Conservation (phyloP, 768 basidiomycete genomes). For the Leucosporidium scottii region DNA sequence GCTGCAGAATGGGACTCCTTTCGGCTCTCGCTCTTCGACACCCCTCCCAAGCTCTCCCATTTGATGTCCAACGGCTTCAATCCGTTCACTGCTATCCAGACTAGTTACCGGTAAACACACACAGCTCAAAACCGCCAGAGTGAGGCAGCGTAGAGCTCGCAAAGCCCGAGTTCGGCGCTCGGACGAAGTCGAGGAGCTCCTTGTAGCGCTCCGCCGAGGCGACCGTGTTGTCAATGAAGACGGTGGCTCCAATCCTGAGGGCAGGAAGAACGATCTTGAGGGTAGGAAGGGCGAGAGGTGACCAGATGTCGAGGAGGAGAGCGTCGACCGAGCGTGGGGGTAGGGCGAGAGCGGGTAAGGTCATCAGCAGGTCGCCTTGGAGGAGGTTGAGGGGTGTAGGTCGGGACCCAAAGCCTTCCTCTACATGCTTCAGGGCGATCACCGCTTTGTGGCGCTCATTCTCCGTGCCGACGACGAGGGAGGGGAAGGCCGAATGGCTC, state of each 20-base stretch:
- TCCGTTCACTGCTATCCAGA: no score
- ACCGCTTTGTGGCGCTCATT: conserved; percentile 29
- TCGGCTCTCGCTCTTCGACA: no score
- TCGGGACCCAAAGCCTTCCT: conserved; percentile 16
- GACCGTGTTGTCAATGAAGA: conserved; percentile 30
- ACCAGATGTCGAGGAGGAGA: conserved; percentile 35
- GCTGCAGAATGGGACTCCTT: no score
- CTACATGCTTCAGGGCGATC: conserved; percentile 23
- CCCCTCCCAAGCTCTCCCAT: no score
- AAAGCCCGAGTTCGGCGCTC: conserved; percentile 17
- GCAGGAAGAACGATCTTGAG: conserved; percentile 27
- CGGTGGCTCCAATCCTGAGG: conserved; percentile 23
- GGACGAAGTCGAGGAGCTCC: conserved; percentile 29
- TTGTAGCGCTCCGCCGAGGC: conserved; percentile 25
- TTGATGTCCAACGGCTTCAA: no score
- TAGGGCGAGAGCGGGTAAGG: conserved; percentile 18
- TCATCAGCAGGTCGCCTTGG: conserved; percentile 32
- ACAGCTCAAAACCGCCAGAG: not conserved
- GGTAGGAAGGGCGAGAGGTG: conserved; percentile 31
- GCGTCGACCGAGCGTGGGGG: conserved; percentile 20
- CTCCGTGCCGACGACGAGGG: conserved; percentile 32
- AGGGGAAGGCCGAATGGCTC: not conserved
- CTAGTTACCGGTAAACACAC: not conserved
- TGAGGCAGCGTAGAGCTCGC: not conserved
- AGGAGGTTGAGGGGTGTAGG: conserved; percentile 20